Conservation (phyloP, 208 protist species). For the Acanthamoeba pearcei region DNA sequence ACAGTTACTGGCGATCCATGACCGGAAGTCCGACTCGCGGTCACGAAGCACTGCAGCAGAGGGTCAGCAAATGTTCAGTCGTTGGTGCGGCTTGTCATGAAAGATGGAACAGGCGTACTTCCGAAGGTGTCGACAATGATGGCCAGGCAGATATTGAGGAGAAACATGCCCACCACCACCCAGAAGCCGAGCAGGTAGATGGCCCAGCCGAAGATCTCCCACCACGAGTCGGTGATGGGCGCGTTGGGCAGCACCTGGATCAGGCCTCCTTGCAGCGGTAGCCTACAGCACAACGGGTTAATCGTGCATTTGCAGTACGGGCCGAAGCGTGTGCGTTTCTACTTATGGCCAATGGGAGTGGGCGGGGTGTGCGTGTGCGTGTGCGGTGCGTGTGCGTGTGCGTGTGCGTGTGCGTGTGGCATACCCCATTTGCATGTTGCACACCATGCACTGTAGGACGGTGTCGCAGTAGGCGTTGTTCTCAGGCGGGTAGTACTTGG, state of each 20-base stretch:
- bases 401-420: too few species aligned
- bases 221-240: constrained; percentile 55
- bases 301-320: not conserved
- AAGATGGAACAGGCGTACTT: not conserved
- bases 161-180: constrained; percentile 71
- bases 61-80: too few species aligned
- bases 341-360: too few species aligned
- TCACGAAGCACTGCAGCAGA: constrained; percentile 30
- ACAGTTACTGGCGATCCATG: constrained; percentile 42
- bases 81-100: not conserved
- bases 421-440: constrained; percentile 74
- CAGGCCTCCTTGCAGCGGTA: constrained; percentile 59
- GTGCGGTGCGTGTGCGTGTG: not conserved
- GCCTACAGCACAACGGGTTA: not conserved
- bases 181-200: constrained; percentile 72
- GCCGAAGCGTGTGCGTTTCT: not conserved
- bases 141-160: constrained; percentile 71
- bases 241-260: constrained; percentile 59
- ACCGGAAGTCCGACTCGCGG: not conserved
- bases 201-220: constrained; percentile 40
- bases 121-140: constrained; percentile 76
- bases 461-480: constrained; percentile 75
- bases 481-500: constrained; percentile 34
- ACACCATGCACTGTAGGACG: constrained; percentile 66
- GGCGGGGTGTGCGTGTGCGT: too few species aligned